Percentiles rank a stretch among this genome's conserved stretches.
phyloP scores from a whole-genome alignment of 1,284 basidiomycete genomes.

The Sanghuangporus sanghuang region DNA sequence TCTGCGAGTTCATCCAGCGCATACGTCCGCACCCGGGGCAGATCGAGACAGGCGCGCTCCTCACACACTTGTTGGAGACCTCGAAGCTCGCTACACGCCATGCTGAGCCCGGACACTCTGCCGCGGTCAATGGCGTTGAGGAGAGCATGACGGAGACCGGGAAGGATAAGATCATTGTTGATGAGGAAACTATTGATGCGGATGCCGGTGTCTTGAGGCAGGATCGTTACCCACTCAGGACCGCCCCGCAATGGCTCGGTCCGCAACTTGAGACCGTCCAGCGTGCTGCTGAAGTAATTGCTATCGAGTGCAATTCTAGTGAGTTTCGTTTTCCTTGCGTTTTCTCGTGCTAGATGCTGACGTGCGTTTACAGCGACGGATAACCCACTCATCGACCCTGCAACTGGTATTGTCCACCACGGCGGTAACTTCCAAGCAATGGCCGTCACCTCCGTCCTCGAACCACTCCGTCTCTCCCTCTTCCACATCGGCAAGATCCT shows the following conservation, averaged over 20 bases:
- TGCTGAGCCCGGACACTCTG: constrained; percentile 57
- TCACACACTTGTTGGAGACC: constrained; percentile 67
- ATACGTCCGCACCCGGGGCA: constrained; percentile 83
- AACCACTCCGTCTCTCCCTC: constrained; percentile 77
- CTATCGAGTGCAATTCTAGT: constrained; percentile 85
- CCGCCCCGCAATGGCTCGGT: constrained; percentile 80
- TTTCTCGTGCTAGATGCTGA: not conserved
- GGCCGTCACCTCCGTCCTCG: constrained; percentile 84
- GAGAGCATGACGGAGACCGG: constrained; percentile 50
- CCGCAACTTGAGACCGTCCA: constrained; percentile 83
- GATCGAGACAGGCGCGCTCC: constrained; percentile 66
- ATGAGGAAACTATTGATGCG: constrained; percentile 40
- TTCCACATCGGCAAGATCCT: constrained; percentile 81
- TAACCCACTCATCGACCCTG: constrained; percentile 69
- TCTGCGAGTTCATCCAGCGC: constrained; percentile 78
- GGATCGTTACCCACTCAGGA: constrained; percentile 77
- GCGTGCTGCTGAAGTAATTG: constrained; percentile 55
- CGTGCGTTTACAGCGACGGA: constrained; percentile 48
- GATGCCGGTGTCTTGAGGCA: constrained; percentile 58
- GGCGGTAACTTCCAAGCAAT: constrained; percentile 89
- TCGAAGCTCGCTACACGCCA: constrained; percentile 63
- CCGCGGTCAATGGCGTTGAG: constrained; percentile 32
- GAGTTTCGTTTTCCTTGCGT: constrained; percentile 28
- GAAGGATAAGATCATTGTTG: constrained; percentile 32
- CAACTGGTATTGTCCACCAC: constrained; percentile 65